A percentile compares a stretch with the other conserved stretches of the same genome.
Evolutionary conservation across 768 basidiomycete species (phyloP).

Genomic region (Lactarius quietus): DNA sequence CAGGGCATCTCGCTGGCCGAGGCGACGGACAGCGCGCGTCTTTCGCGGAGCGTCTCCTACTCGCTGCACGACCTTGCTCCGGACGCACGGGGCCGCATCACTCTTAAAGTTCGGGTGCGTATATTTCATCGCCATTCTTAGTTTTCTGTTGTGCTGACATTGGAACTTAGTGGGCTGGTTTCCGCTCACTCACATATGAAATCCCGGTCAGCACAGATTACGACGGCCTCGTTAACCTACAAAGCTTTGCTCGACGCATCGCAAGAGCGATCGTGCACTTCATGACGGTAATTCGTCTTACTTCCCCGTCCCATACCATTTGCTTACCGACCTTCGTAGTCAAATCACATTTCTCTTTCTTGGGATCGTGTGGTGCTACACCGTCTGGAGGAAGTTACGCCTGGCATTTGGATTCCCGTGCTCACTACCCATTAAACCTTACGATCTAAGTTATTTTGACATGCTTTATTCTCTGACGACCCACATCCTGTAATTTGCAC

Average conservation of each 20-base stretch:
- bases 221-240: slow-evolving; percentile 14
- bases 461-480: slow-evolving; percentile 16
- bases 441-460: slow-evolving; percentile 17
- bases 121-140: neutral
- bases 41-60: slow-evolving; percentile 17
- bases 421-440: slow-evolving; percentile 17
- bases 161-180: slow-evolving; percentile 23
- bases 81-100: slow-evolving; percentile 18
- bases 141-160: neutral
- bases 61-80: slow-evolving; percentile 16
- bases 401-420: slow-evolving; percentile 23
- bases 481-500: neutral
- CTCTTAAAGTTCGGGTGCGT: slow-evolving; percentile 24
- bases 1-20: slow-evolving; percentile 22
- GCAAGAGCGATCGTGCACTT: slow-evolving; percentile 26
- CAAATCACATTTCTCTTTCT: slow-evolving; percentile 23
- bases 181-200: slow-evolving; percentile 21
- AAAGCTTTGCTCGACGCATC: slow-evolving; percentile 25
- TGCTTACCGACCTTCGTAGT: slow-evolving; percentile 3
- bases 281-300: slow-evolving; percentile 17
- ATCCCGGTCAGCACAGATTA: slow-evolving; percentile 21
- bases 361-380: slow-evolving; percentile 25
- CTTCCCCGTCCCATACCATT: neutral
- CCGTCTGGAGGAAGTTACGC: slow-evolving; percentile 23
- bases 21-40: slow-evolving; percentile 13